These are phyloP conservation scores for Corchorus capsularis DNA, from an alignment of 345 rosid species.

Conservation along the genomic window DNA sequence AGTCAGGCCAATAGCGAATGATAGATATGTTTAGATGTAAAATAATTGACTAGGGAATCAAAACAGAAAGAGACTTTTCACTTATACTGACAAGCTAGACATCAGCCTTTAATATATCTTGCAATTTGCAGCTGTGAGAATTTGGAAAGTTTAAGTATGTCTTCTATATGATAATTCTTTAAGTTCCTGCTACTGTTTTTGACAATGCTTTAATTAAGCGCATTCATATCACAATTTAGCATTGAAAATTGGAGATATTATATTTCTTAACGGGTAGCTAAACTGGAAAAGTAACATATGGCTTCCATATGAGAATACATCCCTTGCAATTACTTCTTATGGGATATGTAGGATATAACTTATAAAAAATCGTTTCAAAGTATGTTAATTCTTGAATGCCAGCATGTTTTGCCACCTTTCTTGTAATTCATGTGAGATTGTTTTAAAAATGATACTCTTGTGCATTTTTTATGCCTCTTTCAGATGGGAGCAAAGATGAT, in stretches of 20 bases:
- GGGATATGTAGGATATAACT: not conserved
- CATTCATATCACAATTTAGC: not conserved
- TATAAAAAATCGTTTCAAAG: not conserved
- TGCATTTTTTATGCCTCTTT: conserved; percentile 23
- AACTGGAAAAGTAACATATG: not conserved
- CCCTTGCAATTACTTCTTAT: not conserved
- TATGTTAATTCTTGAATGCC: not conserved
- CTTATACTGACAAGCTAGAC: not conserved
- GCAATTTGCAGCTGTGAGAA: not conserved
- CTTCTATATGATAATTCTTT: not conserved
- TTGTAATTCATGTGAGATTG: not conserved
- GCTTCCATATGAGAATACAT: not conserved
- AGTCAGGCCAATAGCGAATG: not conserved
- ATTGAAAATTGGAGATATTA: not conserved
- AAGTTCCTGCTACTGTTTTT: not conserved
- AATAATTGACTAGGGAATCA: not conserved
- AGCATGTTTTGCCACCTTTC: not conserved
- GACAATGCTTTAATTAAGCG: not conserved
- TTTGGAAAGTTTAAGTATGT: not conserved
- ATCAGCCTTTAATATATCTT: not conserved
- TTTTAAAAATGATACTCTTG: conserved; percentile 2
- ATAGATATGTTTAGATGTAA: not conserved
- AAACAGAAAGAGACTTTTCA: not conserved
- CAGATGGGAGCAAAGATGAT: conserved; percentile 57
- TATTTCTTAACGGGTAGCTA: not conserved